phyloP scores from a whole-genome alignment of 2,329 filamentous ascomycete genomes.

The Thielaviopsis cerberus region DNA sequence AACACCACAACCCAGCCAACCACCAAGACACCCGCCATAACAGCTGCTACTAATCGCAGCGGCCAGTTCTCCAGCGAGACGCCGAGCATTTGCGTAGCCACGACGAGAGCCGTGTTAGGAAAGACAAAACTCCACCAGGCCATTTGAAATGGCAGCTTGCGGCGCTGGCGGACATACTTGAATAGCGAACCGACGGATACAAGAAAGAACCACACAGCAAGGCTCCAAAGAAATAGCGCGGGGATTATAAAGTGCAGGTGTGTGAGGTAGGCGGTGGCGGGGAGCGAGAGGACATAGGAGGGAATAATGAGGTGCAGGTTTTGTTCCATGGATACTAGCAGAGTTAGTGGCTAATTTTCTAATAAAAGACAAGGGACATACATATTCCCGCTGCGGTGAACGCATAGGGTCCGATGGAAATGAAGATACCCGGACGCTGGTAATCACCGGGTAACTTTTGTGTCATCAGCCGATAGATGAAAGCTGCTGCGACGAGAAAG shows the following conservation, averaged over 20 bases:
- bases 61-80: conserved; percentile 38
- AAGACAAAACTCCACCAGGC: conserved; percentile 74
- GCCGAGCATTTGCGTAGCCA: conserved; percentile 54
- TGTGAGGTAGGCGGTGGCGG: conserved; percentile 26
- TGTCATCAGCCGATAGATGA: conserved; percentile 74
- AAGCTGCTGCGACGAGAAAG: conserved; percentile 69
- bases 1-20: conserved; percentile 52
- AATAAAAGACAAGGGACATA: conserved; percentile 13
- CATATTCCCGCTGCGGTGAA: conserved; percentile 31
- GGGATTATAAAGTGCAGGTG: conserved; percentile 38
- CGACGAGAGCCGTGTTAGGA: conserved; percentile 59
- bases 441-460: conserved; percentile 64
- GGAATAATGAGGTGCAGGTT: conserved; percentile 27
- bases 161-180: conserved; percentile 39
- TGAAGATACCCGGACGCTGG: conserved; percentile 65
- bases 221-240: conserved; percentile 62
- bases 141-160: conserved; percentile 59
- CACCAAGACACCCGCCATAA: conserved; percentile 46
- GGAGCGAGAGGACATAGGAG: conserved; percentile 22
- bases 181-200: conserved; percentile 60
- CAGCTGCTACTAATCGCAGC: conserved; percentile 48
- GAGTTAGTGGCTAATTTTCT: not conserved
- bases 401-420: conserved; percentile 58
- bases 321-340: not conserved
- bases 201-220: conserved; percentile 73